These are phyloP conservation scores for Aspergillus sp. DNA, from an alignment of 2,329 filamentous ascomycete species.

Conservation along the genomic window DNA sequence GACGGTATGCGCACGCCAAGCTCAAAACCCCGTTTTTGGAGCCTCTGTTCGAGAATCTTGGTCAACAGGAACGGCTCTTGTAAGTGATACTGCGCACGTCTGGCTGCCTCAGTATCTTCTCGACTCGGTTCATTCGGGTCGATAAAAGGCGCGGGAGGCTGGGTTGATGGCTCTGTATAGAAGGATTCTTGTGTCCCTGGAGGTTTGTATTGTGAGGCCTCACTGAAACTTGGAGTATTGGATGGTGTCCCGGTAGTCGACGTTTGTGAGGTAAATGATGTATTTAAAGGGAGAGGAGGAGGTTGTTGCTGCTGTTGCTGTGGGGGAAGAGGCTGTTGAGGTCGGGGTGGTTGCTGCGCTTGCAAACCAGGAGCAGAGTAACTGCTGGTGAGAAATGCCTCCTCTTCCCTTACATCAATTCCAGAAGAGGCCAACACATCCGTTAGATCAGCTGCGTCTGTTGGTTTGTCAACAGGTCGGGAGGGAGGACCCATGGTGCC, in stretches of 20 bases:
- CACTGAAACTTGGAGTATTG: constrained; percentile 51
- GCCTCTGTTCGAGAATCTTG: constrained; percentile 55
- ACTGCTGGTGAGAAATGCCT: constrained; percentile 70
- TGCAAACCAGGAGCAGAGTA: constrained; percentile 45
- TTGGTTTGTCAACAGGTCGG: constrained; percentile 54
- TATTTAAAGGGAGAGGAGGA: constrained; percentile 50
- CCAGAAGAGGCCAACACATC: constrained; percentile 83
- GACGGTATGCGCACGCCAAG: constrained; percentile 60
- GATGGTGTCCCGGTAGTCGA: constrained; percentile 44
- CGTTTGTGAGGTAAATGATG: constrained; percentile 40
- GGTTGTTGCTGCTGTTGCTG: constrained; percentile 40
- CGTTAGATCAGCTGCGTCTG: constrained; percentile 67
- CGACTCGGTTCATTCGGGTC: constrained; percentile 63
- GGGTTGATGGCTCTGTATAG: constrained; percentile 63
- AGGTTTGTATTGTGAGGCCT: constrained; percentile 51
- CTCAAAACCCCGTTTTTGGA: constrained; percentile 59
- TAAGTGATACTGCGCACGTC: constrained; percentile 68
- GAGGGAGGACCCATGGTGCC: constrained; percentile 65
- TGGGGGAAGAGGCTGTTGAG: constrained; percentile 42
- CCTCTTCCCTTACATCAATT: constrained; percentile 83
- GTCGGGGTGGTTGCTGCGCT: constrained; percentile 32
- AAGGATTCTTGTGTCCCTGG: constrained; percentile 59
- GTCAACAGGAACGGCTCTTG: constrained; percentile 71
- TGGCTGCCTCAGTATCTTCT: constrained; percentile 61
- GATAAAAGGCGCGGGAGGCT: constrained; percentile 63